These are phyloP conservation scores for Cyberlindnera euphorbiae DNA, from an alignment of 805 yeast genomes.

Conservation along the genomic window DNA sequence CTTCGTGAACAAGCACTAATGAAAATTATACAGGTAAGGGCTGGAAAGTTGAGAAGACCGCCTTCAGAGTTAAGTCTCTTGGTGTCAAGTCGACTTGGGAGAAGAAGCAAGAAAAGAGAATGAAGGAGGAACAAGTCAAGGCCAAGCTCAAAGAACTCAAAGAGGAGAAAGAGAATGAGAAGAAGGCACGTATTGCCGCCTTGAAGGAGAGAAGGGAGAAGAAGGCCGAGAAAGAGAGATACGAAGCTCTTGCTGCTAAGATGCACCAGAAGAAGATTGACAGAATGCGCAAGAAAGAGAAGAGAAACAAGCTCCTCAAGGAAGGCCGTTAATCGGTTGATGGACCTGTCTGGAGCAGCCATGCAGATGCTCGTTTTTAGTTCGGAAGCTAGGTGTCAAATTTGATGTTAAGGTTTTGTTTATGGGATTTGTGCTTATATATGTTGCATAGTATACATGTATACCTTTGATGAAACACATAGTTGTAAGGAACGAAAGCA, in stretches of 20 bases:
- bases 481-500: too few relatives aligned
- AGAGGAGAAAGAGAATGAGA: constrained; percentile 67
- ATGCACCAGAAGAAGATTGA: constrained; percentile 93
- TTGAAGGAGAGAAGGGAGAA: constrained; percentile 71
- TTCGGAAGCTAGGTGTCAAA: too few relatives aligned
- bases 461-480: too few relatives aligned
- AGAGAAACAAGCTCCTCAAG: constrained; percentile 88
- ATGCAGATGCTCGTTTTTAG: too few relatives aligned
- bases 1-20: too few relatives aligned
- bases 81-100: constrained; percentile 65
- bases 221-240: constrained; percentile 86
- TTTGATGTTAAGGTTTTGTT: too few relatives aligned
- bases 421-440: too few relatives aligned
- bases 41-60: constrained; percentile 67
- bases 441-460: too few relatives aligned
- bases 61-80: constrained; percentile 51
- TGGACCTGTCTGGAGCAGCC: too few relatives aligned
- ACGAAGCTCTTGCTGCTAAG: constrained; percentile 72
- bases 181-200: constrained; percentile 47
- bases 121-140: constrained; percentile 62
- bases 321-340: constrained; percentile 72
- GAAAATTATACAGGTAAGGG: constrained; percentile 60
- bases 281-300: constrained; percentile 83
- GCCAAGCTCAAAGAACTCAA: constrained; percentile 67
- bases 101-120: constrained; percentile 58